Evolutionary conservation across 257 asterid species (phyloP).

Genomic region (Solanum chmielewskii): DNA sequence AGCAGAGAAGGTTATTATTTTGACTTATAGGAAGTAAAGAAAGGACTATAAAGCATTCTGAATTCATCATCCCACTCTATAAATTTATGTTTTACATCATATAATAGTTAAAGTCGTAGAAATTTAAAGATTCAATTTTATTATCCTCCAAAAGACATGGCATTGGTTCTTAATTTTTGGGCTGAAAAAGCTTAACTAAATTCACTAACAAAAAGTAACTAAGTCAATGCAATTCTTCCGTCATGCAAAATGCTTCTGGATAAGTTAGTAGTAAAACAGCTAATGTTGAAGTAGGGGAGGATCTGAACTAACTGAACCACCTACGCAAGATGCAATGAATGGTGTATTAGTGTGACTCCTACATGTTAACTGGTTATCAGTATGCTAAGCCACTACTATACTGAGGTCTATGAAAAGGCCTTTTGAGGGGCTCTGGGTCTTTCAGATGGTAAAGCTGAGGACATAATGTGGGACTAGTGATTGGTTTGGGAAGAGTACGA

Average conservation of each 20-base stretch:
- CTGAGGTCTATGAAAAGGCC: neutral
- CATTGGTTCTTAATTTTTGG: neutral
- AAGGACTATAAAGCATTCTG: neutral
- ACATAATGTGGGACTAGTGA: neutral
- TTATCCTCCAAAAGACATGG: neutral
- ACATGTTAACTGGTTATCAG: neutral
- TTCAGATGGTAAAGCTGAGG: neutral
- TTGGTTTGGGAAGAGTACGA: neutral
- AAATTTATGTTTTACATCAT: neutral
- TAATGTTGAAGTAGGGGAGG: neutral
- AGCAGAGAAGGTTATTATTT: neutral
- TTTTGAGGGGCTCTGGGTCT: neutral
- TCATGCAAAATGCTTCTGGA: neutral
- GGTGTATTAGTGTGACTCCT: neutral
- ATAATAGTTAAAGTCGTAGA: neutral
- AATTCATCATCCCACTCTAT: neutral
- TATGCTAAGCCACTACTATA: neutral
- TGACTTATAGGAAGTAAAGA: neutral
- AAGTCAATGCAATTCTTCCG: neutral
- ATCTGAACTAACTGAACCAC: neutral
- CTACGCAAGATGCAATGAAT: neutral
- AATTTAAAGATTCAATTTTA: neutral
- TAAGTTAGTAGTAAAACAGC: neutral
- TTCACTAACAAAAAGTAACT: neutral
- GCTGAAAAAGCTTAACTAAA: neutral